Conservation (phyloP, 805 yeast genomes). For the Yarrowia divulgata region DNA sequence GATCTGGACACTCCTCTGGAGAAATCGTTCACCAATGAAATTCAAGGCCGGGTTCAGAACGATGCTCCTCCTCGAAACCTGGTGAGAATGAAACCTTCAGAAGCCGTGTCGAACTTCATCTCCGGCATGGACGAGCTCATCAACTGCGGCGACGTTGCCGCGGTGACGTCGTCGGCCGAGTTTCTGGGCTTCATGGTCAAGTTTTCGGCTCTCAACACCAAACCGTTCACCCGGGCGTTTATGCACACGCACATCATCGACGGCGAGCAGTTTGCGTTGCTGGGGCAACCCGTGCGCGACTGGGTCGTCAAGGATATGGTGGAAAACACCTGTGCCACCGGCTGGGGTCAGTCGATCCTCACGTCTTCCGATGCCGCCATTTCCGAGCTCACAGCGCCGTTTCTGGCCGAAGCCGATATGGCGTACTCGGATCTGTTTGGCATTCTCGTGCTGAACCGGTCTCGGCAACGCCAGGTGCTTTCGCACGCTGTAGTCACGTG, state of each 20-base stretch:
- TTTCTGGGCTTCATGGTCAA: slow-evolving; percentile 48
- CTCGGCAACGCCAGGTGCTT: slow-evolving; percentile 81
- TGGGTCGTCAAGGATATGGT: slow-evolving; percentile 54
- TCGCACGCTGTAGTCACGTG: slow-evolving; percentile 63
- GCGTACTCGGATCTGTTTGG: slow-evolving; percentile 59
- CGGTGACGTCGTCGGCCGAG: slow-evolving; percentile 46
- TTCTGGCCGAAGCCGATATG: slow-evolving; percentile 49
- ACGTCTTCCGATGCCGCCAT: slow-evolving; percentile 43
- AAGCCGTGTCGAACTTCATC: slow-evolving; percentile 44
- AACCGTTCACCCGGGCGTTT: slow-evolving; percentile 47
- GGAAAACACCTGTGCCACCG: slow-evolving; percentile 53
- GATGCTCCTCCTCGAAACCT: slow-evolving; percentile 46
- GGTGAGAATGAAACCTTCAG: slow-evolving; percentile 36
- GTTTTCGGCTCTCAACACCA: slow-evolving; percentile 45
- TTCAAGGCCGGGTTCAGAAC: slow-evolving; percentile 47
- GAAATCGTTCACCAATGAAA: slow-evolving; percentile 41
- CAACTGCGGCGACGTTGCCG: slow-evolving; percentile 40
- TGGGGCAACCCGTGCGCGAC: slow-evolving; percentile 40
- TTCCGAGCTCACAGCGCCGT: slow-evolving; percentile 45
- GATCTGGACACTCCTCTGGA: neutral
- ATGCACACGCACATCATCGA: slow-evolving; percentile 41
- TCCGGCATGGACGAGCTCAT: slow-evolving; percentile 42
- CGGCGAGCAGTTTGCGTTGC: slow-evolving; percentile 27
- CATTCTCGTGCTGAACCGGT: slow-evolving; percentile 68
- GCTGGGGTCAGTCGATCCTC: slow-evolving; percentile 49